Base-by-base conservation (phyloP, 2,329 filamentous ascomycete genomes). In the Cladophialophora yegresii region DNA sequence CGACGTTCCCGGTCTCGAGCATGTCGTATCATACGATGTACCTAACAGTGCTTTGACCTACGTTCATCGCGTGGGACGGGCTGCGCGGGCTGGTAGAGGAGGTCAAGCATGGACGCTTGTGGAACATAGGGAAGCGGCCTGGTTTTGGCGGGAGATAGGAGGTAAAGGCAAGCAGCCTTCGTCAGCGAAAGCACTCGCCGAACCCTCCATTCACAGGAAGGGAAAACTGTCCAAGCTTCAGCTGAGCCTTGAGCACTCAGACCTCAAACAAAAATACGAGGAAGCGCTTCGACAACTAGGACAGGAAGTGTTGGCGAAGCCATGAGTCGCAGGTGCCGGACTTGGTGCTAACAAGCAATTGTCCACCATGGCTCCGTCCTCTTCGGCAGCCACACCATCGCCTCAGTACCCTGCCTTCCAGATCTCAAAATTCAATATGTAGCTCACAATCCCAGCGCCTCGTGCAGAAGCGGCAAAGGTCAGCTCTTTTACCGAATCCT, bases 31-130 rank as follows among this genome's bases (percentile, higher is more conserved):
- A 77, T 99, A 93, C 77, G 95, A 99, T 75, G 87, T 98, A 0
- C 95, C 95, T 0, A 87, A 93, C 28, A 92, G 97, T 75, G 91
- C 93, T 3, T 92, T 97, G 76, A 93, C 97, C 77, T 99, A 99
- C 77, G 95, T 99, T 70, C 95, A 99, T 80, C 88, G 95, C 12
- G 93, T 97, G 56, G 95, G 95, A 75, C 89, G 95, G 78, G 99
- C 95, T 10, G 95, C 95, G 5, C 88, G 95, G 84, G 95, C 95
- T 0, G 95, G 95, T 0, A 86, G 92, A 54, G 83, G 82, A 61
- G 95, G 95, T 73, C 1, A 86, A 87, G 61, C 93, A 0, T 96
- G 92, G 91, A 96, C 92, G 0, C 79, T 99, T 12, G 87, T 96
- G 55, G 89, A 88, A 3, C 89, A 92, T 71, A 84, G 85, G 2